These are phyloP conservation scores for Vigna mungo DNA, from an alignment of 306 rosid species.

Conservation along the genomic window DNA sequence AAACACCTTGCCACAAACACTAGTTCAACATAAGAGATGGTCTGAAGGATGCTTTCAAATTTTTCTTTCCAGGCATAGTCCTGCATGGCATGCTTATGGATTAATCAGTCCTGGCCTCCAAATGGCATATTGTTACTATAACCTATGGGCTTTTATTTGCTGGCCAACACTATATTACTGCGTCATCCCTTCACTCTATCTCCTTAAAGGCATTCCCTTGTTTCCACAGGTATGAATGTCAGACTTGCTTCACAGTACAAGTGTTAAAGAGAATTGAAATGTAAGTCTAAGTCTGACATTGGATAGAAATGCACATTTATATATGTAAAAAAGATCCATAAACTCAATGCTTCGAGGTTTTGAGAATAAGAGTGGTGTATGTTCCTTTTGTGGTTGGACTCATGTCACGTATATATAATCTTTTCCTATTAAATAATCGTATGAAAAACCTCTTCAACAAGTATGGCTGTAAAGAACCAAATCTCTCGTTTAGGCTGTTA, in stretches of 20 bases:
- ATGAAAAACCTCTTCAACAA: too few species aligned
- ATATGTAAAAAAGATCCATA: too few species aligned
- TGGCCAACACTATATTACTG: constrained; percentile 46
- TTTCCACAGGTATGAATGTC: constrained; percentile 41
- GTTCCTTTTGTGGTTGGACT: too few species aligned
- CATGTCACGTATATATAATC: too few species aligned
- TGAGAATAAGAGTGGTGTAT: too few species aligned
- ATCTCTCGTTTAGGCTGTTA: background rate
- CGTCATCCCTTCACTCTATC: constrained; percentile 43
- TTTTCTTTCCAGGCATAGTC: constrained; percentile 60
- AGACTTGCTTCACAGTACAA: background rate
- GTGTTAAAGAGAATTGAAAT: too few species aligned
- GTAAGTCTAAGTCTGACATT: too few species aligned
- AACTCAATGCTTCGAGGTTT: too few species aligned
- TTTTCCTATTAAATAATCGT: too few species aligned
- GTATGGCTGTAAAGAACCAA: too few species aligned
- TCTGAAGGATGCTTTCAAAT: constrained; percentile 79
- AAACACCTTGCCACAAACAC: constrained; percentile 58
- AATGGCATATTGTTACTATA: constrained; percentile 58
- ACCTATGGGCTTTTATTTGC: constrained; percentile 60
- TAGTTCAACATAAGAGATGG: constrained; percentile 90
- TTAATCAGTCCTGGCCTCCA: constrained; percentile 62
- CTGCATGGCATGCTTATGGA: constrained; percentile 55
- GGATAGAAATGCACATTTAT: too few species aligned
- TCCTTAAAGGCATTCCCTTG: constrained; percentile 48